Conservation (phyloP, 116 monocot genomes). For the Posidonia oceanica region DNA sequence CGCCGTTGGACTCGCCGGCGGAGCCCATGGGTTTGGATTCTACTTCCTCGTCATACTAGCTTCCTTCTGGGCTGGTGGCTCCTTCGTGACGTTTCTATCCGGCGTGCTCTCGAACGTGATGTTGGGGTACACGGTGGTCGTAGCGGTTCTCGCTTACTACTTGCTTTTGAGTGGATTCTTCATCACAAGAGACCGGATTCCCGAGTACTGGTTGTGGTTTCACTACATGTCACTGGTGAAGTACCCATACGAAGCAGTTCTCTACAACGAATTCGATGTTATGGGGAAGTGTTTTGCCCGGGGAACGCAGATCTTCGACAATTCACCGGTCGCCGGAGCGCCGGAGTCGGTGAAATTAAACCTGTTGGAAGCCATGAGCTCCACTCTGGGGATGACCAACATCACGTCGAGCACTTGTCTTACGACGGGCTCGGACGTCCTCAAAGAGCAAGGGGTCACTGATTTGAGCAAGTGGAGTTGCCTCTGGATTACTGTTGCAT, state of each 20-base stretch:
- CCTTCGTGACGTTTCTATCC: too few species aligned
- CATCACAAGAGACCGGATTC: too few species aligned
- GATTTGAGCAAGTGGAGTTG: constrained; percentile 70
- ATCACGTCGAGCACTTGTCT: constrained; percentile 36
- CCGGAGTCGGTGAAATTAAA: constrained; percentile 21
- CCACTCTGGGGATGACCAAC: constrained; percentile 17
- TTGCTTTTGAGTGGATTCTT: too few species aligned
- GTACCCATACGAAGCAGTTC: constrained; percentile 59
- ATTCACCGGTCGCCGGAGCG: constrained; percentile 24
- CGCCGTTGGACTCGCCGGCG: constrained; percentile 67
- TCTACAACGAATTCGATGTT: constrained; percentile 51
- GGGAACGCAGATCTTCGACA: constrained; percentile 57
- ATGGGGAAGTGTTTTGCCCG: constrained; percentile 34
- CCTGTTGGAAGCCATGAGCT: constrained; percentile 33
- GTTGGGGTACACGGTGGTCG: too few species aligned
- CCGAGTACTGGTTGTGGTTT: too few species aligned
- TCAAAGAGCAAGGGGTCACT: constrained; percentile 36
- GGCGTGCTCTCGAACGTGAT: too few species aligned
- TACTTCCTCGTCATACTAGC: too few species aligned
- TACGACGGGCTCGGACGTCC: constrained; percentile 36
- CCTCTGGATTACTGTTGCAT: constrained; percentile 38
- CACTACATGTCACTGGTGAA: constrained; percentile 62
- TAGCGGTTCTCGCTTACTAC: too few species aligned
- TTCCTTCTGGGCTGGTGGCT: too few species aligned
- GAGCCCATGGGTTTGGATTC: constrained; percentile 53